A percentile compares a stretch with the other conserved stretches of the same genome.
Conservation (phyloP, 2,329 filamentous ascomycete species). For the Tothia fuscella region DNA sequence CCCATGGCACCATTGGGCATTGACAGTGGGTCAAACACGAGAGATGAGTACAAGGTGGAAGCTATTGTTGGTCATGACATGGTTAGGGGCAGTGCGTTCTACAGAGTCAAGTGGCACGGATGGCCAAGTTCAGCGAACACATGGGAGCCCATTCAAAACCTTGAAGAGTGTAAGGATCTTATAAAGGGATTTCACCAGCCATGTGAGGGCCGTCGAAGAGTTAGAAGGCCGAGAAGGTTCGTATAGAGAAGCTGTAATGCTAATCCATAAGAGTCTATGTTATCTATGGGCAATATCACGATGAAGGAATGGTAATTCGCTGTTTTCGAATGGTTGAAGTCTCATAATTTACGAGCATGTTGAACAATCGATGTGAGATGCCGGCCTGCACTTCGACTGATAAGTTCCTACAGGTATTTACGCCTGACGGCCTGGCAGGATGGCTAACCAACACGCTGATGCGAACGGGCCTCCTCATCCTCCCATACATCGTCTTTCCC, state of each 20-base stretch:
- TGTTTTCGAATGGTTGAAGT: slow-evolving; percentile 4
- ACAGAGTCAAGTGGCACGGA: slow-evolving; percentile 6
- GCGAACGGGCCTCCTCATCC: slow-evolving; percentile 4
- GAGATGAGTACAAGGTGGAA: slow-evolving; percentile 2
- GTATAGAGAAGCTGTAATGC: slow-evolving; percentile 5
- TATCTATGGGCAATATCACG: slow-evolving; percentile 3
- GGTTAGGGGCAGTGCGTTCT: slow-evolving; percentile 1
- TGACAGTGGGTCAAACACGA: slow-evolving; percentile 1
- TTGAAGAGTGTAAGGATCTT: slow-evolving; percentile 1
- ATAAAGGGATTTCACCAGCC: slow-evolving; percentile 5
- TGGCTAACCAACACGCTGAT: slow-evolving; percentile 5
- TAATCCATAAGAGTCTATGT: slow-evolving; percentile 2
- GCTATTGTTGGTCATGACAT: slow-evolving; percentile 6
- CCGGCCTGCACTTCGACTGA: slow-evolving; percentile 3
- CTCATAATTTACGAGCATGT: slow-evolving; percentile 4
- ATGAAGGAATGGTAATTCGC: slow-evolving; percentile 5
- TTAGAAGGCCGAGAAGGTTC: slow-evolving; percentile 6
- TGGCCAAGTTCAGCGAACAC: slow-evolving; percentile 5
- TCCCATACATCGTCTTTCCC: slow-evolving; percentile 6
- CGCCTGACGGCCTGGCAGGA: slow-evolving; percentile 3
- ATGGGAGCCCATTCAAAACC: slow-evolving; percentile 5
- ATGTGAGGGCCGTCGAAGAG: slow-evolving; percentile 5
- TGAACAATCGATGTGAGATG: slow-evolving; percentile 3
- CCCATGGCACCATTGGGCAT: not conserved
- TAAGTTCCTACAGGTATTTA: slow-evolving; percentile 1